Base-by-base conservation (phyloP, 2,329 filamentous ascomycete species). In the Venturia carpophila region DNA sequence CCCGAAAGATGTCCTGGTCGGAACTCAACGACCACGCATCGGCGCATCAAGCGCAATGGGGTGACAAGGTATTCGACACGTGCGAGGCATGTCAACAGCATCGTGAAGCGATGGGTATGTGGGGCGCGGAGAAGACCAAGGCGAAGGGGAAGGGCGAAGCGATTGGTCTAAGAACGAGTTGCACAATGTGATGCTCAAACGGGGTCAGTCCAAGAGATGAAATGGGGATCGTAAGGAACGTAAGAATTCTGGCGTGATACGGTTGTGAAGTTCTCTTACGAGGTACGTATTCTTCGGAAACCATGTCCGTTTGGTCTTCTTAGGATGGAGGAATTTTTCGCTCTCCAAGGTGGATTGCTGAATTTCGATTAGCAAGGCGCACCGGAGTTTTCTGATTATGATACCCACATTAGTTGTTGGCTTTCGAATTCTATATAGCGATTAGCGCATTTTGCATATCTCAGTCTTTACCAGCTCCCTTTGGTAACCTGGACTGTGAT, bases 121-220 rank as follows among this genome's bases (percentile, higher is more conserved):
- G 47, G 47, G 21, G 47, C 10, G 47, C 47, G 24, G 47, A 52
- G n/a, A 52, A 52, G 47, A 52, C 47, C 24, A 52, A 52, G 47
- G 27, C 27, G 10, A 27, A 52, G 9, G 47, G 27, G 11, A 52
- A 52, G 47, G 47, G 47, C 21, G 47, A 52, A 10, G 47, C 47
- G 2, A 52, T 52, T 15, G 47, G 47, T 52, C 27, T 3, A 52
- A 17, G 47, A 52, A 15, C 7, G 47, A 27, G 11, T 15, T 27
- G 21, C 47, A 24, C 1, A 21, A 27, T 27, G 21, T 15, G 21
- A 52, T 52, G 47, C 15, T 52, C 7, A 11, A 21, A 4, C 47
- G 13, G 10, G 47, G n/a, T 4, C 5, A 10, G 3, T 27, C 21
- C 7, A 27, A 11, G 47, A 27, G 15, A 5, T 27, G n/a, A 15